A percentile compares a stretch with the other conserved stretches of the same genome.
phyloP scores from a whole-genome alignment of 345 rosid genomes.

The Heritiera littoralis region DNA sequence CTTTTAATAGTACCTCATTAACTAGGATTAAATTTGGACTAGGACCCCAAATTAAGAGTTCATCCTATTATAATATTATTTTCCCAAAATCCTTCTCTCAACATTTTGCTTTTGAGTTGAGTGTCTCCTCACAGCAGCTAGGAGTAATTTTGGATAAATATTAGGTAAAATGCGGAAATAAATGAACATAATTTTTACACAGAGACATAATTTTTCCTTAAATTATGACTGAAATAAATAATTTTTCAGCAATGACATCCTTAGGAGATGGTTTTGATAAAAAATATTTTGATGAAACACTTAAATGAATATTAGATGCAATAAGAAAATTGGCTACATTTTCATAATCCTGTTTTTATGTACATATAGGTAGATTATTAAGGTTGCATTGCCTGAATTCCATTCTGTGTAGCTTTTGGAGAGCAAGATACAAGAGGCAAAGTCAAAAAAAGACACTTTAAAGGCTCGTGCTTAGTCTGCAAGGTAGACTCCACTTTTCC shows the following conservation, averaged over 20 bases:
- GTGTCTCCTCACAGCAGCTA: neutral
- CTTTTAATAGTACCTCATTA: too few relatives aligned
- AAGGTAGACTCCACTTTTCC: slow-evolving; percentile 42
- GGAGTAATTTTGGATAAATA: neutral
- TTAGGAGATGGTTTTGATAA: neutral
- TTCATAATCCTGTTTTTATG: neutral
- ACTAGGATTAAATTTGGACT: too few relatives aligned
- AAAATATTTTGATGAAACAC: neutral
- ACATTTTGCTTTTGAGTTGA: neutral
- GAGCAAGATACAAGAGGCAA: slow-evolving; percentile 99
- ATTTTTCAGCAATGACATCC: neutral
- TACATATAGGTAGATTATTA: slow-evolving; percentile 19
- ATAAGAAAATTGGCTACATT: neutral
- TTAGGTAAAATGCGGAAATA: neutral
- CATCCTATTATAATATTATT: neutral
- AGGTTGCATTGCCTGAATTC: slow-evolving; percentile 27
- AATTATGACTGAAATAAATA: neutral
- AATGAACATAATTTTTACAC: neutral
- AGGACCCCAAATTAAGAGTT: neutral
- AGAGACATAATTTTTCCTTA: neutral
- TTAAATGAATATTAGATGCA: neutral
- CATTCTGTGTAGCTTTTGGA: slow-evolving; percentile 72
- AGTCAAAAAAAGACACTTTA: slow-evolving; percentile 91
- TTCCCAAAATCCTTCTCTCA: neutral
- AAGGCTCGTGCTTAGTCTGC: slow-evolving; percentile 94